These are phyloP conservation scores for Podosphaera fusca DNA, from an alignment of 2,329 filamentous ascomycete genomes.

Conservation along the genomic window DNA sequence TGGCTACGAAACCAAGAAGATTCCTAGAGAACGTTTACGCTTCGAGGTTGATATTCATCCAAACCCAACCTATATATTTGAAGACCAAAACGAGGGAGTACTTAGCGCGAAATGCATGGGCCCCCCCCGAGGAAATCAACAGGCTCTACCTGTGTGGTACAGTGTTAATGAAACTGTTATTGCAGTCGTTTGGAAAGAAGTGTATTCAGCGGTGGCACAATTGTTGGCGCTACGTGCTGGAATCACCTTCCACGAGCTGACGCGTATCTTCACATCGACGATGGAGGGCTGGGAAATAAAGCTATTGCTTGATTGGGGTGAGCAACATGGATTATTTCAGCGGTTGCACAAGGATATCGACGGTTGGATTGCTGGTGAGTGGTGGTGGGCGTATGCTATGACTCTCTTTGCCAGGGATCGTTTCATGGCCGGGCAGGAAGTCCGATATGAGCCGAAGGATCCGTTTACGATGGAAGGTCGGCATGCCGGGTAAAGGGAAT, in stretches of 20 bases:
- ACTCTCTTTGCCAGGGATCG: neutral
- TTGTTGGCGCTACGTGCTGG: slow-evolving; percentile 38
- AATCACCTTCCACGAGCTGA: slow-evolving; percentile 27
- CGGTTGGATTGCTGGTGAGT: slow-evolving; percentile 29
- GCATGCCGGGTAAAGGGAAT: neutral
- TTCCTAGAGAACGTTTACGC: slow-evolving; percentile 39
- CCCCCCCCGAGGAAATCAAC: slow-evolving; percentile 13
- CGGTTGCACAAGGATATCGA: slow-evolving; percentile 20
- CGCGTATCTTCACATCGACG: slow-evolving; percentile 30
- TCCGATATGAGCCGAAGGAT: slow-evolving; percentile 1
- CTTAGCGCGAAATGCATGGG: slow-evolving; percentile 13
- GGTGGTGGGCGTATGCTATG: slow-evolving; percentile 35
- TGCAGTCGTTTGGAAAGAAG: slow-evolving; percentile 36
- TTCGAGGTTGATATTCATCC: slow-evolving; percentile 38
- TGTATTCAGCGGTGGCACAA: slow-evolving; percentile 38
- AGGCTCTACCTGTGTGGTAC: slow-evolving; percentile 46
- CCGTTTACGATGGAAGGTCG: slow-evolving; percentile 1
- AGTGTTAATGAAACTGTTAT: slow-evolving; percentile 41
- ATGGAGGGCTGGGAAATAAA: slow-evolving; percentile 40
- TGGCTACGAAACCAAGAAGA: slow-evolving; percentile 47
- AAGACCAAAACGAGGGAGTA: slow-evolving; percentile 25
- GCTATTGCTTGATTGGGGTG: slow-evolving; percentile 35
- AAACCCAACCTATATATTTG: slow-evolving; percentile 32
- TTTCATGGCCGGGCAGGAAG: neutral
- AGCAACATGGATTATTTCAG: slow-evolving; percentile 19